Evolutionary conservation across 129 eudicot species (phyloP), one percentile per base, ranked within the genome.

Genomic region (Tanacetum coccineum): DNA sequence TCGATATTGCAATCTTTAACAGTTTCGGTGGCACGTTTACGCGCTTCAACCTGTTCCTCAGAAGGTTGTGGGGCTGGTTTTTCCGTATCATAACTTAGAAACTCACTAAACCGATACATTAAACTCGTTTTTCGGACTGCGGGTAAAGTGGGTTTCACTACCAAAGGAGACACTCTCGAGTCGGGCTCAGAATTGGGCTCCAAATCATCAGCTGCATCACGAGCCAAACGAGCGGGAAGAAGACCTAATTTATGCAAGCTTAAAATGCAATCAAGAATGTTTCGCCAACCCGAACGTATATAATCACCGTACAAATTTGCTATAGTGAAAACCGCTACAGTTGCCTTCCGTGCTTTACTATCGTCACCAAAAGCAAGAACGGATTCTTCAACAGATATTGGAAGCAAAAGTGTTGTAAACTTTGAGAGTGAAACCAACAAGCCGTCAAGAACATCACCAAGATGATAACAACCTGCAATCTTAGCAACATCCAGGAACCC

Each of bases 241-340:
- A 88, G 93, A 44, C 96, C 96, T 39, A 81, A 62, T 74, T 79
- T 83, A 76, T 88, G 89, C 80, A 88, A 77, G 52, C 93, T 85
- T 68, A 88, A 51, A 68, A 85, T 77, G 80, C 96, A 88, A 39
- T 88, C 96, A 21, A 85, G 74, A 50, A 88, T 81, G 77, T 88
- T 81, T 58, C 82, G 82, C 96, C 96, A 88, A 18, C 96, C 96
- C 0, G 93, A 73, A n/a, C 85, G 96, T 46, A 88, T 79, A 45
- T 82, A 77, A 54, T 88, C 96, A 21, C 96, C 88, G 19, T 85
- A 85, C 25, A 52, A 64, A 76, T 85, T 88, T 50, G 93, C 93
- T 19, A 88, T 81, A 7, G 82, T 81, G 73, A 88, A 88, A 68
- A 88, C 89, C 10, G 96, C 81, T 9, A 81, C 70, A 4, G 96